Conservation (phyloP, 805 yeast species). For the Yarrowia yakushimensis region DNA sequence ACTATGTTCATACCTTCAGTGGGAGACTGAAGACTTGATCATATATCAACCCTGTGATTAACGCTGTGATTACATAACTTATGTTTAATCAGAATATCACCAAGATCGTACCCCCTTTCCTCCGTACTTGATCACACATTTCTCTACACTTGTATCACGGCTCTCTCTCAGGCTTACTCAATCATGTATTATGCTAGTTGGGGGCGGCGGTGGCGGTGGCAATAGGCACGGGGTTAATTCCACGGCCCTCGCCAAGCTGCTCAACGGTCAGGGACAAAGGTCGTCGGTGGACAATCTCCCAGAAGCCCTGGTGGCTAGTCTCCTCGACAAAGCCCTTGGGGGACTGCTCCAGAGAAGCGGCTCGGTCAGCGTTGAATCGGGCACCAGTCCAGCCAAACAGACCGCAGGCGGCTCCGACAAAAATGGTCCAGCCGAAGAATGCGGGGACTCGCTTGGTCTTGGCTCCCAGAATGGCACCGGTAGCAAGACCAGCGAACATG, state of each 20-base stretch:
- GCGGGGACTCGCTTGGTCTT: conserved; percentile 39
- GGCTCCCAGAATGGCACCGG: conserved; percentile 46
- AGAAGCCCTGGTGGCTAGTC: conserved; percentile 54
- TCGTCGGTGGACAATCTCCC: conserved; percentile 77
- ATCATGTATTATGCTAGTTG: conserved; percentile 6
- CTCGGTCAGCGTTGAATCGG: conserved; percentile 33
- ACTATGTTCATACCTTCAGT: too few species aligned
- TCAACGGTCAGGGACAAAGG: conserved; percentile 77
- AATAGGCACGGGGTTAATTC: conserved; percentile 24
- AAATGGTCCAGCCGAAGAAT: conserved; percentile 47
- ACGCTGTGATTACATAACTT: too few species aligned
- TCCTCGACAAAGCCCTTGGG: conserved; percentile 41
- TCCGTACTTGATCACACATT: too few species aligned
- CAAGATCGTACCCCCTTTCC: too few species aligned
- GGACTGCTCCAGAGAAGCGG: conserved; percentile 32
- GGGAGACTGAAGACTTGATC: too few species aligned
- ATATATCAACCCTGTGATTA: too few species aligned
- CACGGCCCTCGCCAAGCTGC: conserved; percentile 53
- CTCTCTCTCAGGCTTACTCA: not conserved
- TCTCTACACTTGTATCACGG: too few species aligned
- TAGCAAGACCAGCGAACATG: conserved; percentile 47
- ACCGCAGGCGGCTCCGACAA: conserved; percentile 47
- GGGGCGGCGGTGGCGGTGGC: conserved; percentile 19
- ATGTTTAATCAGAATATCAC: too few species aligned
- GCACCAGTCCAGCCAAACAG: conserved; percentile 38